These are phyloP conservation scores for Hermanozyma aechmeae DNA, from an alignment of 805 yeast species.

Conservation along the genomic window DNA sequence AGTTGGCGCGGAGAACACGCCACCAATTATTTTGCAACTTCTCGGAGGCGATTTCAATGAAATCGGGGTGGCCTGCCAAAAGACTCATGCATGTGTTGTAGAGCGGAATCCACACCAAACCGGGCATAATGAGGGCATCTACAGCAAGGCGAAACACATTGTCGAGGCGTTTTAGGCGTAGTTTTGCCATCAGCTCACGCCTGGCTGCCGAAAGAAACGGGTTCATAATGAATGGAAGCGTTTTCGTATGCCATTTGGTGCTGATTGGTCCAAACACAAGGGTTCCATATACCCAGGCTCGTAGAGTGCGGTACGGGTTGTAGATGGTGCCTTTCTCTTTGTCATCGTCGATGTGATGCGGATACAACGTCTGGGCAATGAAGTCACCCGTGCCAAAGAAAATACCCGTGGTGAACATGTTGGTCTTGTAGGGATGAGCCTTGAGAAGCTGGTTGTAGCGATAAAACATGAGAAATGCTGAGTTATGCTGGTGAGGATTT, in stretches of 20 bases:
- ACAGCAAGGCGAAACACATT: conserved; percentile 16
- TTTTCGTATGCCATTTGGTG: conserved; percentile 29
- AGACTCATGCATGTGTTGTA: conserved; percentile 30
- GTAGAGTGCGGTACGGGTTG: conserved; percentile 20
- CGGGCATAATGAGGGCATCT: conserved; percentile 30
- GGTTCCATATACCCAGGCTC: conserved; percentile 30
- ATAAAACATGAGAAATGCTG: conserved; percentile 8
- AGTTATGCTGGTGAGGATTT: no score
- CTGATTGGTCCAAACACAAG: conserved; percentile 30
- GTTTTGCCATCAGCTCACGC: conserved; percentile 5
- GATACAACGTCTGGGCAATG: conserved; percentile 31
- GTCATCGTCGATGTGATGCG: conserved; percentile 15
- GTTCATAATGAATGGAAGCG: conserved; percentile 25
- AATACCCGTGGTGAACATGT: conserved; percentile 44
- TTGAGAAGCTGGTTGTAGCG: conserved; percentile 21
- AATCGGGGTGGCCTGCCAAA: conserved; percentile 26
- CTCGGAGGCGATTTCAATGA: conserved; percentile 20
- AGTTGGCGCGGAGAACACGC: conserved; percentile 29
- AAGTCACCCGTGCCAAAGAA: conserved; percentile 34
- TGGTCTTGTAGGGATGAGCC: conserved; percentile 43
- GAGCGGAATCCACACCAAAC: conserved; percentile 33
- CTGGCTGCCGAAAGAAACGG: conserved; percentile 18
- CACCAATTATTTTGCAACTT: conserved; percentile 31
- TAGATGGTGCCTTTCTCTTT: conserved; percentile 8
- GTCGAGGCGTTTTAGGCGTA: conserved; percentile 12